phyloP scores from a whole-genome alignment of 805 yeast genomes.

The Blastobotrys robertii region DNA sequence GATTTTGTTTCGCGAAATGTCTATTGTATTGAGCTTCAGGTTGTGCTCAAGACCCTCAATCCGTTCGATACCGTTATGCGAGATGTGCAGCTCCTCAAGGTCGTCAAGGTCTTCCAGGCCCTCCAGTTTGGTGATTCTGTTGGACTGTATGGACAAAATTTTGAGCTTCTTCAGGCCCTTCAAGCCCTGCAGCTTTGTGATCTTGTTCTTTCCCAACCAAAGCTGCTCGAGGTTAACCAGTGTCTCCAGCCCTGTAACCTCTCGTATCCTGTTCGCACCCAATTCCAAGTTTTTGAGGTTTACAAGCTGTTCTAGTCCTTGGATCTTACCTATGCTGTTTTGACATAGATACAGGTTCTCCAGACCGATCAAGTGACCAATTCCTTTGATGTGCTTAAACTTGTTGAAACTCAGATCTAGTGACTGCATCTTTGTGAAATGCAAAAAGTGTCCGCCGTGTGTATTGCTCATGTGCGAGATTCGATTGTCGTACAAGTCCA shows the following conservation, averaged over 20 bases:
- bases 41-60: conserved; percentile 74
- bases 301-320: conserved; percentile 47
- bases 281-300: conserved; percentile 66
- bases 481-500: conserved; percentile 88
- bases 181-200: conserved; percentile 55
- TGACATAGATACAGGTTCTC: conserved; percentile 78
- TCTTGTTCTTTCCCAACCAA: conserved; percentile 89
- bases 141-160: conserved; percentile 81
- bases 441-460: conserved; percentile 49
- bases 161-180: conserved; percentile 49
- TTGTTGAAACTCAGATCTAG: conserved; percentile 87
- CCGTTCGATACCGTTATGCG: conserved; percentile 69
- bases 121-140: conserved; percentile 66
- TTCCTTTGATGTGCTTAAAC: conserved; percentile 73
- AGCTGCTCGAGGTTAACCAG: conserved; percentile 57
- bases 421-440: conserved; percentile 42
- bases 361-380: conserved; percentile 51
- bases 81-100: conserved; percentile 77
- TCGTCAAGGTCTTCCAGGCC: conserved; percentile 64
- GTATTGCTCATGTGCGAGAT: conserved; percentile 56
- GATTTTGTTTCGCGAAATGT: conserved; percentile 69
- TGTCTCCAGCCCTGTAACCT: conserved; percentile 42
- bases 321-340: conserved; percentile 68
- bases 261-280: conserved; percentile 74
- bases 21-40: conserved; percentile 58